These are phyloP conservation scores for Yarrowia sp. DNA, from an alignment of 805 yeast species.

Conservation along the genomic window DNA sequence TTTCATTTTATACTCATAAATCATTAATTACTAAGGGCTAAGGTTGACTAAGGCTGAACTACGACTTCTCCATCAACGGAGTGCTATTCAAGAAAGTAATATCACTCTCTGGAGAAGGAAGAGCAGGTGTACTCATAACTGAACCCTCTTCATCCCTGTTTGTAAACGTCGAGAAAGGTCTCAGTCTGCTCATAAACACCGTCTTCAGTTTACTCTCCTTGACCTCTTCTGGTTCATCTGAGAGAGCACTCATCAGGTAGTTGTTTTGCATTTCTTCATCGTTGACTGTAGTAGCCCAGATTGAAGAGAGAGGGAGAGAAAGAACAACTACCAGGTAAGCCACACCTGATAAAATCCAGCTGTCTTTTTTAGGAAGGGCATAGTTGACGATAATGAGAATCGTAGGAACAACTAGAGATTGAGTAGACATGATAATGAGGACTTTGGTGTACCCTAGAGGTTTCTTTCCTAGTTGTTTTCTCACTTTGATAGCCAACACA, in stretches of 20 bases:
- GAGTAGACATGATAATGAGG: constrained; percentile 73
- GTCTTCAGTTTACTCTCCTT: background rate
- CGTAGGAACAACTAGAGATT: constrained; percentile 79
- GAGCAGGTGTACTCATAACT: background rate
- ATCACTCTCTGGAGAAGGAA: constrained; percentile 12
- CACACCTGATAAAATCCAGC: constrained; percentile 49
- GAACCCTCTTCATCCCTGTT: background rate
- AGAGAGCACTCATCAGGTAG: background rate
- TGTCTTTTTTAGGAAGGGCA: constrained; percentile 38
- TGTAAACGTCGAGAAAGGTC: constrained; percentile 2
- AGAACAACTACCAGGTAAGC: constrained; percentile 63
- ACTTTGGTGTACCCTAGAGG: constrained; percentile 84
- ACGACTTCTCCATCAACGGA: too few relatives aligned
- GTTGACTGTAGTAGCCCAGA: constrained; percentile 63
- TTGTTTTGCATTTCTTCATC: background rate
- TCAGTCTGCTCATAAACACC: background rate
- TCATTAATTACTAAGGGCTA: too few relatives aligned
- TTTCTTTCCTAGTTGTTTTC: constrained; percentile 73
- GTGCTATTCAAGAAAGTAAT: background rate
- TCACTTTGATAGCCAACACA: constrained; percentile 61
- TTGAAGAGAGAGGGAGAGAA: constrained; percentile 76
- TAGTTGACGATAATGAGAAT: constrained; percentile 59
- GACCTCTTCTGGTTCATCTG: background rate
- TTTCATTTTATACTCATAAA: too few relatives aligned
- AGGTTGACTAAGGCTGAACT: too few relatives aligned